A percentile compares a stretch with the other conserved stretches of the same genome.
These are phyloP conservation scores for Globisporangium iwayamae DNA, from an alignment of 352 stramenopile genomes.

Conservation along the genomic window DNA sequence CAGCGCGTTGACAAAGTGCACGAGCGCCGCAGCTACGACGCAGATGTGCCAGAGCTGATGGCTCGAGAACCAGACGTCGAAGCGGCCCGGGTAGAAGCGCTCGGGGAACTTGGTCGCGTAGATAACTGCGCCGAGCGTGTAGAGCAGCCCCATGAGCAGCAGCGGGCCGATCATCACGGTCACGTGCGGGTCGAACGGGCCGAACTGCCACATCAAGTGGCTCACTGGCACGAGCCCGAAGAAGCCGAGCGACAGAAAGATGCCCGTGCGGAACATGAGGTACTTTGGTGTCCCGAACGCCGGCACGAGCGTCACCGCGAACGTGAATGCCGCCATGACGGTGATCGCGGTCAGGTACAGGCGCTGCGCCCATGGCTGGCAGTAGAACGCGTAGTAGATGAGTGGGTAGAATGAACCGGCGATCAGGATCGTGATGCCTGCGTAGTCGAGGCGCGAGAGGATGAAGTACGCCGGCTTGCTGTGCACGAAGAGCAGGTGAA, in stretches of 20 bases:
- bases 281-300: conserved; percentile 72
- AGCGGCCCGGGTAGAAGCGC: conserved; percentile 78
- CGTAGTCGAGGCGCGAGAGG: conserved; percentile 80
- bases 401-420: conserved; percentile 83
- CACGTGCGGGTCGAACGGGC: conserved; percentile 77
- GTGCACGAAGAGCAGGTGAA: conserved; percentile 85
- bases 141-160: conserved; percentile 71
- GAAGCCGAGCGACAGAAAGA: conserved; percentile 82
- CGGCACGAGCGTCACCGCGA: conserved; percentile 66
- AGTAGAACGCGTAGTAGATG: conserved; percentile 91
- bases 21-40: conserved; percentile 79
- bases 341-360: conserved; percentile 69
- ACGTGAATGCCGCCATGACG: conserved; percentile 62
- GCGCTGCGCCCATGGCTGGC: conserved; percentile 57
- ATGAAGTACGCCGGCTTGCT: conserved; percentile 71
- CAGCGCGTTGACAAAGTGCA: conserved; percentile 80
- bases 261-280: conserved; percentile 61
- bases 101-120: conserved; percentile 86
- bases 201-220: conserved; percentile 75
- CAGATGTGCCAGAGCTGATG: conserved; percentile 89
- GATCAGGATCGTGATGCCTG: conserved; percentile 85
- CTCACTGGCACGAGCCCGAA: conserved; percentile 75
- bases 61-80: conserved; percentile 84
- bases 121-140: conserved; percentile 77
- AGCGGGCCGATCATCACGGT: conserved; percentile 81